Percentiles rank a stretch among this genome's conserved stretches.
These are phyloP conservation scores for Talaromyces verruculosus DNA, from an alignment of 2,329 filamentous ascomycete species.

Conservation along the genomic window DNA sequence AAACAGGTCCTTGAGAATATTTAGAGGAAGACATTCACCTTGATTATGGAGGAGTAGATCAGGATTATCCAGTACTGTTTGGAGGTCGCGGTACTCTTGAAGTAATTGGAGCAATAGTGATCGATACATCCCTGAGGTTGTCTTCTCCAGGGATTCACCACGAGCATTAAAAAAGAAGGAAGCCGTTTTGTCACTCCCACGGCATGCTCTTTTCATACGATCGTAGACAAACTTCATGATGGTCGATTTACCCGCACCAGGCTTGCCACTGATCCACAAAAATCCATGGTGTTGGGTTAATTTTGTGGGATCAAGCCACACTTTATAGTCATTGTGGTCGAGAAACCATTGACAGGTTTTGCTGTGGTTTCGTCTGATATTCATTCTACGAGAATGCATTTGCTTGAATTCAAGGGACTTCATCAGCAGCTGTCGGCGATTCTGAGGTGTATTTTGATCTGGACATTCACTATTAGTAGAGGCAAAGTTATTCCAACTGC, in stretches of 20 bases:
- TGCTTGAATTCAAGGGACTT: constrained; percentile 16
- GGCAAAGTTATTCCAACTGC: not conserved
- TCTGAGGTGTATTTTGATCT: not conserved
- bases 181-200: constrained; percentile 13
- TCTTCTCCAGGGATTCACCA: constrained; percentile 28
- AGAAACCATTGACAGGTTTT: constrained; percentile 21
- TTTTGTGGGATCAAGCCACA: constrained; percentile 39
- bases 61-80: constrained; percentile 14
- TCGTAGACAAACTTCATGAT: constrained; percentile 34
- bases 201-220: constrained; percentile 14
- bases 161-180: constrained; percentile 39
- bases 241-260: constrained; percentile 40
- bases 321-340: constrained; percentile 3
- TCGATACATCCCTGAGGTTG: constrained; percentile 31
- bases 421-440: not conserved
- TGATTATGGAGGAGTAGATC: constrained; percentile 23
- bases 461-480: not conserved
- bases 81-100: constrained; percentile 26
- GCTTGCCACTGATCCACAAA: constrained; percentile 44
- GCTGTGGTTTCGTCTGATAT: constrained; percentile 1
- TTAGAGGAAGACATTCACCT: constrained; percentile 29
- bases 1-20: constrained; percentile 26
- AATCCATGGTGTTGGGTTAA: constrained; percentile 31
- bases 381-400: constrained; percentile 10
- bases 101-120: constrained; percentile 33